Conservation (phyloP, 2,329 filamentous ascomycete species). For the Leptosphaerulina australis region DNA sequence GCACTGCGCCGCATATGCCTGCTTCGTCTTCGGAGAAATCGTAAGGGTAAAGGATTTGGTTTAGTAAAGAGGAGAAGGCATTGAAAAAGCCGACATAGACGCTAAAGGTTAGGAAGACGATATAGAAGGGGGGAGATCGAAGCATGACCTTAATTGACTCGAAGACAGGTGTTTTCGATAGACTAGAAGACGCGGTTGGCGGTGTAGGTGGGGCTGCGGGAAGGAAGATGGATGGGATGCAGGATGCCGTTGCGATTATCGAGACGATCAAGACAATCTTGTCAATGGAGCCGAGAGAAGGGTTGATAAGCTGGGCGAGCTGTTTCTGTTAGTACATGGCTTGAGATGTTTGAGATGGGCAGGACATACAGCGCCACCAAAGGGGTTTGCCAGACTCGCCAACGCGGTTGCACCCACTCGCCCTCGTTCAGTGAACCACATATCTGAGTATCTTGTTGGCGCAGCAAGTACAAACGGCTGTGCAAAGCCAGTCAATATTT, state of each 20-base stretch:
- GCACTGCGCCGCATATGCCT: slow-evolving; percentile 84
- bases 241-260: slow-evolving; percentile 75
- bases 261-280: slow-evolving; percentile 84
- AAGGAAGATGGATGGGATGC: slow-evolving; percentile 80
- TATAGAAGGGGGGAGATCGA: slow-evolving; percentile 73
- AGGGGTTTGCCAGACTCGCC: slow-evolving; percentile 83
- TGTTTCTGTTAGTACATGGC: slow-evolving; percentile 23
- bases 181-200: slow-evolving; percentile 69
- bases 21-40: slow-evolving; percentile 82
- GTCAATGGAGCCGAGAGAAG: slow-evolving; percentile 76
- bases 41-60: slow-evolving; percentile 88
- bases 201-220: slow-evolving; percentile 78
- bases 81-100: slow-evolving; percentile 95
- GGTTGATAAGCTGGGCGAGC: slow-evolving; percentile 80
- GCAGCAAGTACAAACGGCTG: slow-evolving; percentile 92
- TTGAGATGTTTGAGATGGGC: background rate
- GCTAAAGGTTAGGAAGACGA: slow-evolving; percentile 79
- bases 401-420: slow-evolving; percentile 87
- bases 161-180: slow-evolving; percentile 59
- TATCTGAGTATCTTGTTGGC: slow-evolving; percentile 87
- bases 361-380: slow-evolving; percentile 75
- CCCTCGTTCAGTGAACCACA: slow-evolving; percentile 89
- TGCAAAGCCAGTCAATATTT: slow-evolving; percentile 85
- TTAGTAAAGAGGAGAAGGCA: slow-evolving; percentile 82
- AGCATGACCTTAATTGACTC: slow-evolving; percentile 57